A percentile compares a stretch with the other conserved stretches of the same genome.
phyloP scores from a whole-genome alignment of 257 asterid genomes.

The Osmanthus fragrans region DNA sequence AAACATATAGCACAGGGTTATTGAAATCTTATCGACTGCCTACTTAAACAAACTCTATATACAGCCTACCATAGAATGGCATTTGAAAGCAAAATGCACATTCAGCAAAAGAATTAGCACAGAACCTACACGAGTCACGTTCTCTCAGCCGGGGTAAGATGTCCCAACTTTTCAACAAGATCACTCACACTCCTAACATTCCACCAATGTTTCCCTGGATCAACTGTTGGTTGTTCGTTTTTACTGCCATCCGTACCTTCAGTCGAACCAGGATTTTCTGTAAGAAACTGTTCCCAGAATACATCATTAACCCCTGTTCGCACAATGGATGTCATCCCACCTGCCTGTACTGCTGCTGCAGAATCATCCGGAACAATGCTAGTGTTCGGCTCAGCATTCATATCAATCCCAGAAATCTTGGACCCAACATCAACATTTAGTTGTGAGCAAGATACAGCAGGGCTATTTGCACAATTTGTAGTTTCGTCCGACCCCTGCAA shows the following conservation, averaged over 20 bases:
- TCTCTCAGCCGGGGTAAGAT: slow-evolving; percentile 80
- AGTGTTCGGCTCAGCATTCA: slow-evolving; percentile 61
- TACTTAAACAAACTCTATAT: slow-evolving; percentile 31
- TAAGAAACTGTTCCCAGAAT: slow-evolving; percentile 93
- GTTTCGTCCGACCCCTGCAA: slow-evolving; percentile 49
- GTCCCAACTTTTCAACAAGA: slow-evolving; percentile 72
- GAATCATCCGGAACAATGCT: slow-evolving; percentile 30
- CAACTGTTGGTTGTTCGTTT: slow-evolving; percentile 48
- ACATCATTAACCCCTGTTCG: slow-evolving; percentile 77
- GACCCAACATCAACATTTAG: slow-evolving; percentile 41
- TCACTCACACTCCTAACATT: slow-evolving; percentile 58
- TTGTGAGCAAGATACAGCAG: slow-evolving; percentile 55
- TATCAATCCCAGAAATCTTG: slow-evolving; percentile 53
- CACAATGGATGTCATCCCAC: slow-evolving; percentile 33
- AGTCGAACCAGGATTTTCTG: slow-evolving; percentile 80
- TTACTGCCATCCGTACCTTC: slow-evolving; percentile 46
- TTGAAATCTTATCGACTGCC: slow-evolving; percentile 27
- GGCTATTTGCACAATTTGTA: slow-evolving; percentile 49
- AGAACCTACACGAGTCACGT: slow-evolving; percentile 48
- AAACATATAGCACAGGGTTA: neutral
- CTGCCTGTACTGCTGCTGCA: slow-evolving; percentile 38
- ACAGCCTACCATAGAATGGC: slow-evolving; percentile 26
- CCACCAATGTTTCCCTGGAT: slow-evolving; percentile 64
- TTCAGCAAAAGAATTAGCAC: slow-evolving; percentile 6
- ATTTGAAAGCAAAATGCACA: slow-evolving; percentile 28